phyloP scores from a whole-genome alignment of 2,329 filamentous ascomycete species.

The Diplodia sapinea region DNA sequence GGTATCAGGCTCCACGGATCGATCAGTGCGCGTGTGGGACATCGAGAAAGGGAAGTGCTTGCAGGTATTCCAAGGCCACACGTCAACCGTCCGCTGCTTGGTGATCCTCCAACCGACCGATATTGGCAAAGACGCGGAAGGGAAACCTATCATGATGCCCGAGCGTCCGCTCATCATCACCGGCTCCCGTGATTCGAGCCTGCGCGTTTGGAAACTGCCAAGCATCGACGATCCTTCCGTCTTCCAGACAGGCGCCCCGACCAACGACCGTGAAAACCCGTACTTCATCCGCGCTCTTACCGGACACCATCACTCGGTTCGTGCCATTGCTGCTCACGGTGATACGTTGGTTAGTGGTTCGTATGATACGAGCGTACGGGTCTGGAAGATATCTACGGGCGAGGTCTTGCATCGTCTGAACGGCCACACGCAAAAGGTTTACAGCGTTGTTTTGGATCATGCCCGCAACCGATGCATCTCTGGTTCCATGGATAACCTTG shows the following conservation, averaged over 20 bases:
- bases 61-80: constrained; percentile 96
- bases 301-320: constrained; percentile 91
- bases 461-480: constrained; percentile 94
- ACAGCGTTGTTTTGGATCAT: constrained; percentile 93
- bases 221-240: constrained; percentile 77
- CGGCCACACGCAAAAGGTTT: constrained; percentile 91
- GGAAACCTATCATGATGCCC: constrained; percentile 83
- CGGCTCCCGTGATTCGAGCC: constrained; percentile 89
- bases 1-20: constrained; percentile 94
- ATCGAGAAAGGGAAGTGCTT: constrained; percentile 91
- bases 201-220: constrained; percentile 93
- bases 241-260: constrained; percentile 77
- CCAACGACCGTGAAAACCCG: constrained; percentile 80
- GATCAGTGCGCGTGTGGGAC: constrained; percentile 99
- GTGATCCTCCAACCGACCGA: constrained; percentile 91
- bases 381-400: constrained; percentile 97
- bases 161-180: constrained; percentile 96
- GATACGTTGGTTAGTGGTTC: constrained; percentile 97
- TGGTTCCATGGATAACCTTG: constrained; percentile 96
- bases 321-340: constrained; percentile 91
- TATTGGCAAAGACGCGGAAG: constrained; percentile 73
- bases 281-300: constrained; percentile 89
- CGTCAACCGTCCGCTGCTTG: constrained; percentile 92
- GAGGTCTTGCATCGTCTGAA: constrained; percentile 82
- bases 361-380: constrained; percentile 87